Evolutionary conservation across 1,284 basidiomycete species (phyloP), one percentile per base, ranked within the genome.

Genomic region (Jaminaea rosea): DNA sequence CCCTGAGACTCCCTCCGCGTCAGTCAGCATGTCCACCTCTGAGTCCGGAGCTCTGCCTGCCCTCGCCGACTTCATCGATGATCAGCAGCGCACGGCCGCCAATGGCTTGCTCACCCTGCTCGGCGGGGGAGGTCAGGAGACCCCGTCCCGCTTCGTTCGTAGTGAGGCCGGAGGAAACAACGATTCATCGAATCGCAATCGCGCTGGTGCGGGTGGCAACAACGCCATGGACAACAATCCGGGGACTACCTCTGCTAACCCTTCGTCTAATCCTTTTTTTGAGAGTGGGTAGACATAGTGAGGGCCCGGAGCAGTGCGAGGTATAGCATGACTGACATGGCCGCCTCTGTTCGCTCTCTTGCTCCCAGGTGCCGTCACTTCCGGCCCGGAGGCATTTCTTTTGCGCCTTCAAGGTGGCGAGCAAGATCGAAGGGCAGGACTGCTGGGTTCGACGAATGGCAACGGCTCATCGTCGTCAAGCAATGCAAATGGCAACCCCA

Each of bases 371-470:
- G 42, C 23, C 42, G 58, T 62, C 60, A 58, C 60, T 55, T 58
- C 58, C 52, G 63, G 63, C 50, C 63, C 63, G 52, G 63, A 65
- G 53, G 63, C 60, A 50, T 65, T 65, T 48, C 58, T 65, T 47
- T 55, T 65, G 41, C 59, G 63, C 53, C 55, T 65, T 49, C 59
- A 62, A 55, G 63, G 63, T 48, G 63, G 60, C 52, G 55, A 51
- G 50, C 60, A 65, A 55, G 63, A 65, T 52, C 55, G 53, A 53
- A 60, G 63, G 56, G 60, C 63, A 44, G 44, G 44, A 15, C n/a
- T 48, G n/a, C 24, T 34, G 15, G 15, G n/a, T 17, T 17, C 49
- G 10, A 29, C 19, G 19, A 23, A 11, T 42, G 39, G 19, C 19
- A 42, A 23, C 39, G 24, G 23, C 39, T n/a, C n/a, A n/a, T n/a